Evolutionary conservation across 148 eudicot species (phyloP).

Genomic region (Chenopodium album): DNA sequence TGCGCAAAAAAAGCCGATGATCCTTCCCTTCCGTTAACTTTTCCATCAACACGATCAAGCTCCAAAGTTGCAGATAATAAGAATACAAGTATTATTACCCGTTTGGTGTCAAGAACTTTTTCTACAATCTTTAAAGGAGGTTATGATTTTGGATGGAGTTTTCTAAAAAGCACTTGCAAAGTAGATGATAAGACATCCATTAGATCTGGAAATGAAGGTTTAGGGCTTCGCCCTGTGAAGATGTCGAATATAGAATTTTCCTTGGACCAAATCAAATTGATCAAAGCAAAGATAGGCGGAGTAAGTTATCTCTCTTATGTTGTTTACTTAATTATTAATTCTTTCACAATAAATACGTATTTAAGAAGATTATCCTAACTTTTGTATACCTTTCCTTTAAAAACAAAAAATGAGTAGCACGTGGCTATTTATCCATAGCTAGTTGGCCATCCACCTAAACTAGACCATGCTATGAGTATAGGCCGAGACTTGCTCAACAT

Average conservation of each 20-base stretch:
- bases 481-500: no score
- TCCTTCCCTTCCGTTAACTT: conserved; percentile 60
- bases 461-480: no score
- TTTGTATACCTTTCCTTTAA: no score
- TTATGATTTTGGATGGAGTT: conserved; percentile 56
- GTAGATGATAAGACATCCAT: conserved; percentile 57
- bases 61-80: neutral
- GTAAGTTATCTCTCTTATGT: conserved; percentile 26
- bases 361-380: no score
- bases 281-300: conserved; percentile 52
- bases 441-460: no score
- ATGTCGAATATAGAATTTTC: no score
- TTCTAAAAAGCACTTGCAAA: conserved; percentile 46
- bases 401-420: no score
- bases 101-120: conserved; percentile 15
- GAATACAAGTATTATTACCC: neutral
- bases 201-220: conserved; percentile 43
- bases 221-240: conserved; percentile 51
- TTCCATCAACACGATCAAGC: conserved; percentile 35
- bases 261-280: conserved; percentile 35
- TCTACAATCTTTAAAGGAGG: neutral
- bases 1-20: conserved; percentile 61
- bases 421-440: no score
- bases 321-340: neutral
- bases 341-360: no score